Percentiles rank a stretch among this genome's conserved stretches.
phyloP scores from a whole-genome alignment of 2,329 filamentous ascomycete species.

The Penicillium sp. region DNA sequence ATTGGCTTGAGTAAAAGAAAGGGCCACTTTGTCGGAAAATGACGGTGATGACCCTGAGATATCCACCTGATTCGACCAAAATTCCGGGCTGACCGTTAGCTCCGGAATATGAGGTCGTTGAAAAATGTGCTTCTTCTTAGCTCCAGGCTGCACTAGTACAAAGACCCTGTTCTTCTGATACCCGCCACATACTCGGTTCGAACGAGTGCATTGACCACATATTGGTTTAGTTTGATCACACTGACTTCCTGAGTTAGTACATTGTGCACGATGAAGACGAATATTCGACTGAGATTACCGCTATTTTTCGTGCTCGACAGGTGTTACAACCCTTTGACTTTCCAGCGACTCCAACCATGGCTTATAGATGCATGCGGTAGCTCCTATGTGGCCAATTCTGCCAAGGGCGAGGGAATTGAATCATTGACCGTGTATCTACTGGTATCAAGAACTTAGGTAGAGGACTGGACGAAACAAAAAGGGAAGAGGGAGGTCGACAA shows the following conservation, averaged over 20 bases:
- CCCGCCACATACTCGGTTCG: conserved; percentile 35
- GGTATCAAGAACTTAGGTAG: neutral
- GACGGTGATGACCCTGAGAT: neutral
- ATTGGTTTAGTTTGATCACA: conserved; percentile 36
- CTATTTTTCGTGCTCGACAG: conserved; percentile 16
- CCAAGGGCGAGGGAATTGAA: neutral
- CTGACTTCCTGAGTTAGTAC: conserved; percentile 15
- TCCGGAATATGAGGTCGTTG: neutral
- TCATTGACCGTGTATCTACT: neutral
- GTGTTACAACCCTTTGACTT: conserved; percentile 21
- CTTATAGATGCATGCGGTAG: neutral
- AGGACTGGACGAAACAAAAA: neutral
- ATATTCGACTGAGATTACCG: neutral
- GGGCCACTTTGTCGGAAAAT: neutral
- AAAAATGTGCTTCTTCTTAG: neutral
- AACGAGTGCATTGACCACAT: conserved; percentile 37
- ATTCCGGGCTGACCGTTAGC: neutral
- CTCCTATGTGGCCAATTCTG: no score
- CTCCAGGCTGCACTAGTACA: conserved; percentile 29
- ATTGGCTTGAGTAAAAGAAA: neutral
- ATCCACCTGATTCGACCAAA: neutral
- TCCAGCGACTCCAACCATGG: conserved; percentile 15
- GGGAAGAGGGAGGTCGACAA: neutral
- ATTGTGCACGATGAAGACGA: neutral
- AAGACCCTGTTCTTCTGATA: conserved; percentile 36